Conservation (phyloP, 345 rosid species). For the Moricandia moricandioides region DNA sequence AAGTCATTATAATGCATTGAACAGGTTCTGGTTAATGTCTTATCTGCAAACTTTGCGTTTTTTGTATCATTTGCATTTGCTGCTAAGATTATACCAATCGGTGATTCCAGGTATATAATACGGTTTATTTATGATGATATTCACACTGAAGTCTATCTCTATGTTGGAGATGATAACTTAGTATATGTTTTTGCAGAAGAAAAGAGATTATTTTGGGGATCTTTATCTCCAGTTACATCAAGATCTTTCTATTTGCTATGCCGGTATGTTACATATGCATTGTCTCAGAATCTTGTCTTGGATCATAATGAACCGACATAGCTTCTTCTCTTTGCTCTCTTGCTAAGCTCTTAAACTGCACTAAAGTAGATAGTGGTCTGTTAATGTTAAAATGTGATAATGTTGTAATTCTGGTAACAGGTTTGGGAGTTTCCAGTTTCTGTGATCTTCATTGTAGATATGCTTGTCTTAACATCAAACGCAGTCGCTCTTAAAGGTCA, state of each 20-base stretch:
- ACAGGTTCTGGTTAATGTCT: conserved; percentile 56
- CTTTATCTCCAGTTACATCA: conserved; percentile 73
- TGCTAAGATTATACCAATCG: conserved; percentile 35
- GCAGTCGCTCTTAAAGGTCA: conserved; percentile 72
- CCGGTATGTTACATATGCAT: conserved; percentile 43
- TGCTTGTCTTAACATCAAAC: conserved; percentile 73
- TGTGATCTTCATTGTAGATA: conserved; percentile 63
- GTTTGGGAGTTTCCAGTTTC: conserved; percentile 84
- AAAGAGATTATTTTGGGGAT: conserved; percentile 52
- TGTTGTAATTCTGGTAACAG: conserved; percentile 37
- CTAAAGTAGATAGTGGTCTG: background rate
- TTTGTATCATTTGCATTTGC: conserved; percentile 45
- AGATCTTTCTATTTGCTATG: conserved; percentile 65
- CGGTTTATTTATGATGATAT: background rate
- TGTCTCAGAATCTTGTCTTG: background rate
- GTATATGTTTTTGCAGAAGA: conserved; percentile 22
- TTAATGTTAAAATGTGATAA: background rate
- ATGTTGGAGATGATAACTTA: background rate
- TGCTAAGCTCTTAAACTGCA: no score
- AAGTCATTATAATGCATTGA: background rate
- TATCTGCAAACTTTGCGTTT: conserved; percentile 62
- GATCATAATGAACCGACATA: background rate
- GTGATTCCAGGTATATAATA: conserved; percentile 46
- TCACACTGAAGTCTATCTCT: background rate
- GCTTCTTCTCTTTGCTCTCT: background rate